Base-by-base conservation (phyloP, 176 grass and related monocot species). In the Oryza meyeriana region DNA sequence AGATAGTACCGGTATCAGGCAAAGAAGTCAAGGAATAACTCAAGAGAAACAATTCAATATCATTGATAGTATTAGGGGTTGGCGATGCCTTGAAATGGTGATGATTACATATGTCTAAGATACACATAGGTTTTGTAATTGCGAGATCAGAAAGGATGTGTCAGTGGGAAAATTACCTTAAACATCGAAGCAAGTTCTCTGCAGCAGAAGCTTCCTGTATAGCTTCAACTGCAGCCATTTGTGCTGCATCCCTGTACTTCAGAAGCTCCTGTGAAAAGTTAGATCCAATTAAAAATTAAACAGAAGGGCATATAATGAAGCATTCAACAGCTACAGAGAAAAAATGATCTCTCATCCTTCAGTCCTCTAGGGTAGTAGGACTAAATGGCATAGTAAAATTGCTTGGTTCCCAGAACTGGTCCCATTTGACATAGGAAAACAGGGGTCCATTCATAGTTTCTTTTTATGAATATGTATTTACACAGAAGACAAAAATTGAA, bases 201-300 rank as follows among this genome's bases (percentile, higher is more conserved):
- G 96, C 93, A 39, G 90, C 87, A 61, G 93, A 92, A 69, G 96
- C 93, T 84, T 99, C 96, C 90, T 99, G 91, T 48, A 99, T 90
- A 14, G 96, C 96, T 83, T 99, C 91, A 78, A 93, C 76, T 22
- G 96, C 96, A 80, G 93, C 96, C 71, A 85, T 83, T 87, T 95
- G 96, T 77, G 96, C 96, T 0, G 96, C 90, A 85, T 99, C 96
- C 80, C 93, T 99, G 38, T 91, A 85, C 83, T 88, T 95, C 18
- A 91, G 41, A 78, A 99, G 89, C 78, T 95, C 93, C 96, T 99
- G 87, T 65, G 42, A 88, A 41, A 83, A 33, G 4, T 45, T 67
- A 77, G 17, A 66, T 55, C 64, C 62, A 31, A 74, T 59, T 24
- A 59, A 59, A 25, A 20, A 58, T 70, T 42, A 66, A 72, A 33